Conservation (phyloP, 2,329 filamentous ascomycete species). For the Ceratocystis cubensis region DNA sequence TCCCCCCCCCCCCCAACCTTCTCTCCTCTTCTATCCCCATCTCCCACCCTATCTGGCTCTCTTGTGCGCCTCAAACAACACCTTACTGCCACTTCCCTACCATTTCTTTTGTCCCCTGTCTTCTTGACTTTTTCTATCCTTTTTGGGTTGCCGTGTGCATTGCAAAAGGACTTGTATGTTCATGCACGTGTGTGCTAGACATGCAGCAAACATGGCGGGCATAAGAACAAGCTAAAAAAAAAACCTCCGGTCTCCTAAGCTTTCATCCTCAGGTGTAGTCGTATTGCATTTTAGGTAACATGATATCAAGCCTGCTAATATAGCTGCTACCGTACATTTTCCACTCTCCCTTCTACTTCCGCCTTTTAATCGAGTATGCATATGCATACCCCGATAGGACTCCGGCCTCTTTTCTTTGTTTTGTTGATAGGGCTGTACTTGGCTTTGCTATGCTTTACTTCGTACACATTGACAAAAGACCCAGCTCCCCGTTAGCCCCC, state of each 20-base stretch:
- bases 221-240: neutral
- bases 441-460: neutral
- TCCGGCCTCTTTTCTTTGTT: neutral
- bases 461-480: neutral
- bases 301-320: neutral
- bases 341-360: neutral
- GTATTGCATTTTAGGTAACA: neutral
- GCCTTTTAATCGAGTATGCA: neutral
- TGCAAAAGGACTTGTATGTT: neutral
- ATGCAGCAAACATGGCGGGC: neutral
- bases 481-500: neutral
- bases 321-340: neutral
- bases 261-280: neutral
- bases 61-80: too few species aligned
- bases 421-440: too few species aligned
- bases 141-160: neutral
- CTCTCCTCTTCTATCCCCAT: too few species aligned
- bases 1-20: too few species aligned
- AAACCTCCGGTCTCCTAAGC: neutral
- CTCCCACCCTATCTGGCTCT: too few species aligned
- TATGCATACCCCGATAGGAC: neutral
- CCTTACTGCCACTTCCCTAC: neutral
- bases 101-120: neutral
- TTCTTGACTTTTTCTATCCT: neutral
- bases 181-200: constrained; percentile 1